Base-by-base conservation (phyloP, 768 basidiomycete species). In the Pleurotus pulmonarius region DNA sequence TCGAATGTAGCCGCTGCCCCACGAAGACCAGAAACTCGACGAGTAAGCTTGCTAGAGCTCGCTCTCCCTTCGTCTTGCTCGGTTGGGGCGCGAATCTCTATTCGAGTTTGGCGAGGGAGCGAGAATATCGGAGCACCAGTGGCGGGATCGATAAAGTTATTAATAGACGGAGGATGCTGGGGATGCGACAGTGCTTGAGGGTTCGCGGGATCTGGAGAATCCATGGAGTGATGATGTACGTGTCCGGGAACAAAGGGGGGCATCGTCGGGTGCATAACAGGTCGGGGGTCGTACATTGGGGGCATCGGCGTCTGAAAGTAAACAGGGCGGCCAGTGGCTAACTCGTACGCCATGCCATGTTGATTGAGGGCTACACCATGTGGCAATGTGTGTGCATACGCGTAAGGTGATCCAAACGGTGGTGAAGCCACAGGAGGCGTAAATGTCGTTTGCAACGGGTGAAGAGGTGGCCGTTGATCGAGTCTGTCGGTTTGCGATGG, bases 291-390 rank as follows among this genome's bases (percentile, higher is more conserved):
- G 64, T 83, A 88, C 74, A 88, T 78, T 25, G 78, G 75, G 2
- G 78, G 75, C 16, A 83, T 80, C 11, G 79, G 75, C n/a, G 78
- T 70, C 59, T 85, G 81, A 25, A 92, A 75, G 63, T 87, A 87
- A 34, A 93, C 85, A 9, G 89, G 82, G 39, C 88, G 89, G 40
- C 92, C 92, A 4, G 89, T 92, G 12, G 89, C 84, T 51, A 92
- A 66, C 68, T 93, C 91, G 65, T 86, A 92, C n/a, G 89, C 77
- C 73, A 90, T 78, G 29, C 91, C 91, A 58, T 88, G 85, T 54
- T 84, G 81, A 60, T 85, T 85, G 65, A 91, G 71, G 12, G 80
- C 89, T 49, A 92, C 78, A 47, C 91, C 91, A 12, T 84, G 84
- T 3, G 89, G 85, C n/a, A 90, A 81, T 16, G 86, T 59, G 5